Conservation (phyloP, 1,139 yeast species). For the Lizanozyma gosingica region DNA sequence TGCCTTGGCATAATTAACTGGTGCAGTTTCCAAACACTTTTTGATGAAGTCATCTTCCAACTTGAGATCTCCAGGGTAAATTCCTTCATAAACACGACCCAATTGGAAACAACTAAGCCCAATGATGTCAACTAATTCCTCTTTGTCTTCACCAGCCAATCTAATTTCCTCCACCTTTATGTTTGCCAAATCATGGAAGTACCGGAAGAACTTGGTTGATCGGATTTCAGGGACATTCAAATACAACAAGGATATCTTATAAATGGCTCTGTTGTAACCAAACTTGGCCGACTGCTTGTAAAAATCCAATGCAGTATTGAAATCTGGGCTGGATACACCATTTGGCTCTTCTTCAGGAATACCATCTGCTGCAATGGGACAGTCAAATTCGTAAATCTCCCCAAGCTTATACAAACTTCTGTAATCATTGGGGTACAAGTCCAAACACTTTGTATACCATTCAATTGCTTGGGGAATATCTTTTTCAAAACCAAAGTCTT, state of each 20-base stretch:
- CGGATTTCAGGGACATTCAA: conserved; percentile 27
- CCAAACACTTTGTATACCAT: conserved; percentile 26
- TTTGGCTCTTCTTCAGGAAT: conserved; percentile 11
- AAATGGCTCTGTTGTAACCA: conserved; percentile 38
- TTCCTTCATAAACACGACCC: conserved; percentile 65
- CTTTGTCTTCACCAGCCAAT: conserved; percentile 30
- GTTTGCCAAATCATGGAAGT: conserved; percentile 29
- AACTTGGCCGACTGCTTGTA: conserved; percentile 33
- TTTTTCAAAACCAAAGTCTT: conserved; percentile 29
- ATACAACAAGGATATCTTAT: conserved; percentile 31
- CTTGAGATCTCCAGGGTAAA: conserved; percentile 39
- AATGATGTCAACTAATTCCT: conserved; percentile 34
- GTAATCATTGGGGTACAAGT: conserved; percentile 23
- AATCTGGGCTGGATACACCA: conserved; percentile 3
- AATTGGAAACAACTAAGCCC: conserved; percentile 43
- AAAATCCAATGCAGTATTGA: conserved; percentile 25
- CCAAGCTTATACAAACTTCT: conserved; percentile 33
- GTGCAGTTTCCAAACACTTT: conserved; percentile 28
- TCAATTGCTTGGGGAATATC: conserved; percentile 22
- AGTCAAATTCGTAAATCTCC: conserved; percentile 31
- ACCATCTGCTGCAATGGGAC: conserved; percentile 3
- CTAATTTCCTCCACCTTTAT: conserved; percentile 27
- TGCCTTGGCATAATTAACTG: conserved; percentile 51
- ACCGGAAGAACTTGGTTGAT: conserved; percentile 27
- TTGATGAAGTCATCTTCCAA: conserved; percentile 29